Base-by-base conservation (phyloP, 164 flowering plant species). In the Warburgia ugandensis region DNA sequence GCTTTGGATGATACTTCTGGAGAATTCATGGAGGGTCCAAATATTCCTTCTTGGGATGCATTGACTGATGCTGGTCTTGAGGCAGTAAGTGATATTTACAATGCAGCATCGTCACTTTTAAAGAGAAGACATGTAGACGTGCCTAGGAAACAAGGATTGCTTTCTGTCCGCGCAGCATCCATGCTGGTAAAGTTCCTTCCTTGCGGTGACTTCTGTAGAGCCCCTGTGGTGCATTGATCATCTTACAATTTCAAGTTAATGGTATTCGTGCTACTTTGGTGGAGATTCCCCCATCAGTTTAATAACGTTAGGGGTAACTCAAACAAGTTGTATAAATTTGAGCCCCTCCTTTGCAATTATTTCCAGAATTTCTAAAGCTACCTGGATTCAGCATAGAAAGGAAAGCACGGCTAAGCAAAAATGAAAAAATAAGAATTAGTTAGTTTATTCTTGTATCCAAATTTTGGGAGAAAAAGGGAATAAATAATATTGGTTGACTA, bases 81-180 rank as follows among this genome's bases (percentile, higher is more conserved):
- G 59, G 79, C 67, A 10, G 72, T 69, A 25, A 59, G 43, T 53
- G 82, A 72, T 20, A 62, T 78, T 31, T 68, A 62, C 50, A 61
- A 59, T 53, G 58, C 73, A 26, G 75, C 81, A 40, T 67, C 80
- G 16, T 49, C 73, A 6, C 37, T 64, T 29, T 11, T 71, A 26
- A 71, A 66, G 29, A 69, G 74, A 51, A 83, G 65, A 54, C 12
- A 44, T 52, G 45, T 49, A 23, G 73, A 70, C 65, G 35, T 48
- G 64, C 60, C 77, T 20, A 73, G 68, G 64, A 85, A 83, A 73
- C 82, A 79, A 52, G 84, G 95, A 49, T 52, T 48, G 41, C 84
- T 85, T 50, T 85, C 96, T 42, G 68, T 32, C 45, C 95, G 95
- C 66, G 98, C 98, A 29, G 82, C 96, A 52, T 87, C 90, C 46